phyloP scores from a whole-genome alignment of 225 moss, liverwort and hornwort species.

The Straminergon stramineum region DNA sequence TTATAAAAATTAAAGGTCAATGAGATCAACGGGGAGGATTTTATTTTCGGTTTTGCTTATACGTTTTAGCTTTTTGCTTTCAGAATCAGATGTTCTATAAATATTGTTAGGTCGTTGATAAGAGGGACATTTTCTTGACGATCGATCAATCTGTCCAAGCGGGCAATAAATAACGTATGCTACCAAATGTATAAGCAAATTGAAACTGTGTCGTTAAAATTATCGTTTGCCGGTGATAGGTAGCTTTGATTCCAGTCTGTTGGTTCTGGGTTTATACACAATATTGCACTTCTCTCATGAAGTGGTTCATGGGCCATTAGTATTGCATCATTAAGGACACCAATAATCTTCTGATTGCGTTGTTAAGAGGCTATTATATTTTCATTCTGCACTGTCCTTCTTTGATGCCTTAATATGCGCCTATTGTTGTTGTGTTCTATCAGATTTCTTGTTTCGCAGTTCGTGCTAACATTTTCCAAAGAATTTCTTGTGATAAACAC shows the following conservation, averaged over 20 bases:
- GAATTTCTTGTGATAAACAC: neutral
- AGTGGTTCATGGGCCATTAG: neutral
- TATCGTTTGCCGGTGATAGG: neutral
- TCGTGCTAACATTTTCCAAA: neutral
- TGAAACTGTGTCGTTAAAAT: neutral
- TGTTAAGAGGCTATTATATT: neutral
- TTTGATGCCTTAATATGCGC: neutral
- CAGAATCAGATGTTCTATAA: neutral
- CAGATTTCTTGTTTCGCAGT: neutral
- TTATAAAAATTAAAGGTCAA: neutral
- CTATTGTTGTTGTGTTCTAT: neutral
- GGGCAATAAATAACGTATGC: neutral
- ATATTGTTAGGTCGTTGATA: neutral
- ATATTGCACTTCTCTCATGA: neutral
- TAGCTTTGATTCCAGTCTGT: neutral
- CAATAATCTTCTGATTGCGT: neutral
- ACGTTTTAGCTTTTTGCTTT: neutral
- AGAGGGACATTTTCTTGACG: neutral
- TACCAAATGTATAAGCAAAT: neutral
- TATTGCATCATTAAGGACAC: neutral
- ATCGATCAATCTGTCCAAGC: neutral
- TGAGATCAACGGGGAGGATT: neutral
- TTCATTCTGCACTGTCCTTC: neutral
- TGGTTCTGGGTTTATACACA: neutral
- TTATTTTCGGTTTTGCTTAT: neutral